Evolutionary conservation across 2,329 filamentous ascomycete genomes (phyloP).

Genomic region (Helotiales sp.): DNA sequence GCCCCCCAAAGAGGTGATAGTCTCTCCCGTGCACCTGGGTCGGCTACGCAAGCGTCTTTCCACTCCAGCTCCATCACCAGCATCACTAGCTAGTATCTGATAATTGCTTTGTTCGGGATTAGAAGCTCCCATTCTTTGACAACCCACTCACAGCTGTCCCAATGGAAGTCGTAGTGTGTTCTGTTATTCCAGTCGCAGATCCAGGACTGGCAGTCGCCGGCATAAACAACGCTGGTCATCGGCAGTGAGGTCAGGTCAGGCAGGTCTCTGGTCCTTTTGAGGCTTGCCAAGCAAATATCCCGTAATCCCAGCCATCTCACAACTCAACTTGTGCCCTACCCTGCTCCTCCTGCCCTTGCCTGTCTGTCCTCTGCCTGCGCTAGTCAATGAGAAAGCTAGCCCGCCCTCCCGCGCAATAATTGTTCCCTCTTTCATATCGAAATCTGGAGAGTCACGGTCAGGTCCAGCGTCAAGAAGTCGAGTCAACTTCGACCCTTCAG

Average conservation of each 20-base stretch:
- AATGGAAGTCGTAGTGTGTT: neutral
- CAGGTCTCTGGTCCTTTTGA: neutral
- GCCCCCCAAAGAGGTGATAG: conserved; percentile 26
- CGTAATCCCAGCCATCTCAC: neutral
- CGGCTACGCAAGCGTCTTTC: conserved; percentile 37
- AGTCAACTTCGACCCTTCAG: conserved; percentile 6
- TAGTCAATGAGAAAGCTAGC: conserved; percentile 3
- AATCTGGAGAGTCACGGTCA: neutral
- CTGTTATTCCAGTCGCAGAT: neutral
- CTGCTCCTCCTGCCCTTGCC: neutral
- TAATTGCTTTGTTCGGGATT: conserved; percentile 3
- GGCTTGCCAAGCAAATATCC: conserved; percentile 13
- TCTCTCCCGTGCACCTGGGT: conserved; percentile 36
- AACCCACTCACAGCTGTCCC: neutral
- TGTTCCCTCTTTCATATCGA: conserved; percentile 2
- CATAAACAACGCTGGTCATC: conserved; percentile 1
- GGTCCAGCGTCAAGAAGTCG: neutral
- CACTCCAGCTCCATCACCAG: conserved; percentile 15
- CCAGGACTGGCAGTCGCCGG: neutral
- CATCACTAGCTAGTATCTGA: conserved; percentile 12
- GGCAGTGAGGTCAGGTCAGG: conserved; percentile 4
- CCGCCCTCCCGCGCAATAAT: neutral
- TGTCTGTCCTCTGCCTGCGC: neutral
- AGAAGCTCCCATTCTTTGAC: neutral
- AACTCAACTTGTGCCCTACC: neutral